Conservation (phyloP, 805 yeast species). For the Kluyveromyces siamensis region DNA sequence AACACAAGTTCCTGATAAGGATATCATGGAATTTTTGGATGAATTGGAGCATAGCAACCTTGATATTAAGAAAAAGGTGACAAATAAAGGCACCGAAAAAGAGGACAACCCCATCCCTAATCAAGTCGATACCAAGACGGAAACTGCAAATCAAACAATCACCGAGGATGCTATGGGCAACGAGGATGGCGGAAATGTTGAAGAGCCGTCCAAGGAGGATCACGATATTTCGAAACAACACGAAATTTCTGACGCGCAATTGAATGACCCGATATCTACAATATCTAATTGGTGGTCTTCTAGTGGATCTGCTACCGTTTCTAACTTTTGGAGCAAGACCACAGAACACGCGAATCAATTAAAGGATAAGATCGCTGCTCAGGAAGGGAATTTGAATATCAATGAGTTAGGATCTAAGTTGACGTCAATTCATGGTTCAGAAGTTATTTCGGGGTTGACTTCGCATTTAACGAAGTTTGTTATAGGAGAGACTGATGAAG, state of each 20-base stretch:
- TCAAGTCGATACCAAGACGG: conserved; percentile 13
- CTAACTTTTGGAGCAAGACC: conserved; percentile 58
- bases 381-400: conserved; percentile 25
- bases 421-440: conserved; percentile 8
- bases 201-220: conserved; percentile 8
- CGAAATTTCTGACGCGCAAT: conserved; percentile 19
- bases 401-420: conserved; percentile 22
- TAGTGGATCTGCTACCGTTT: conserved; percentile 58
- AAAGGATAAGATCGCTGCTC: conserved; percentile 29
- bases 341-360: conserved; percentile 37
- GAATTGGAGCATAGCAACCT: conserved; percentile 60
- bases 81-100: conserved; percentile 6
- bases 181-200: conserved; percentile 12
- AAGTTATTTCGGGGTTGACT: conserved; percentile 24
- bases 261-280: conserved; percentile 54
- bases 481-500: conserved; percentile 39
- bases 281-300: conserved; percentile 68
- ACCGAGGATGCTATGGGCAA: conserved; percentile 6
- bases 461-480: conserved; percentile 25
- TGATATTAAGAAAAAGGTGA: conserved; percentile 21
- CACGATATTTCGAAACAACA: conserved; percentile 16
- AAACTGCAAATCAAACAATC: conserved; percentile 6
- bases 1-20: conserved; percentile 24
- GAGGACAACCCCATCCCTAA: conserved; percentile 2
- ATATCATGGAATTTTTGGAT: conserved; percentile 41